Base-by-base conservation (phyloP, 257 asterid species). In the Cinchona pubescens region DNA sequence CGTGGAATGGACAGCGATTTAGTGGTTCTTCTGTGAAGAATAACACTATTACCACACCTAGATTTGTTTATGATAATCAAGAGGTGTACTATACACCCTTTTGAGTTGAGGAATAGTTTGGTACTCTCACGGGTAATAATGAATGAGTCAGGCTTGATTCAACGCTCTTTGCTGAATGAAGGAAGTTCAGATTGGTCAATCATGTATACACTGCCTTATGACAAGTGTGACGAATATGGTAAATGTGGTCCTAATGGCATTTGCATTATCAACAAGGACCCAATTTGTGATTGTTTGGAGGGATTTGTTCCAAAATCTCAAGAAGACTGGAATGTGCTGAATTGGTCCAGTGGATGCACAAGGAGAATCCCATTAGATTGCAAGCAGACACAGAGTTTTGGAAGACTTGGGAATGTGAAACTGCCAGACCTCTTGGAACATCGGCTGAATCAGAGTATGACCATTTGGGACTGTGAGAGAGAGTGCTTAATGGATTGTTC, bases 191-290 rank as follows among this genome's bases (percentile, higher is more conserved):
- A 63, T 35, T 74, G 85, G 77, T 23, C 25, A 37, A 7, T 8
- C 30, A 43, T 51, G 30, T 55, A 67, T 64, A 46, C 65, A 49
- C 59, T 53, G 18, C 79, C 53, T 8, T 25, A 45, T 32, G 82
- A 69, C 49, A 32, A 13, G 29, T 81, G 85, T 74, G 79, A 37
- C 16, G 71, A 32, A 42, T 81, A 77, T 45, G 77, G 38, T 0
- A 43, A 61, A 14, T 81, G 82, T 76, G 82, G 85, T 29, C 73
- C 77, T 29, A 77, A 77, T 63, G 74, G 77, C 11, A 62, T 71
- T 19, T 81, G 85, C 70, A 66, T 34, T 1, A 68, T 53, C 25
- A 49, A 74, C 8, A 21, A 37, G 5, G 51, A 69, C 0, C 85
- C 77, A 48, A 56, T 37, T 4, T 81, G 85, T 46, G 71, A 62